phyloP scores from a whole-genome alignment of 306 rosid genomes.

The Vicia faba region DNA sequence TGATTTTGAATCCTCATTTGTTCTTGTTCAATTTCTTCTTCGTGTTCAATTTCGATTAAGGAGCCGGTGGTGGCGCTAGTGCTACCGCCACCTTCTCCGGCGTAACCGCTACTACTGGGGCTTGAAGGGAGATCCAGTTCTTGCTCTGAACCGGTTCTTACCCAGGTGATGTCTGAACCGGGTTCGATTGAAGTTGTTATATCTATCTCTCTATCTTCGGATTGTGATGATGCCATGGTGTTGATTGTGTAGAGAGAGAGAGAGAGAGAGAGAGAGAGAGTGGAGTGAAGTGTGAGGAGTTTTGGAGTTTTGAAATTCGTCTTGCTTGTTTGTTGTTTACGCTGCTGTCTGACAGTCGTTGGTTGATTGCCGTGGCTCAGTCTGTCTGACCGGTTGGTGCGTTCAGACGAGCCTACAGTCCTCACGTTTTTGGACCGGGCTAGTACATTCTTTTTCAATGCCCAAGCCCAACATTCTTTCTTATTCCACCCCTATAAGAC shows the following conservation, averaged over 20 bases:
- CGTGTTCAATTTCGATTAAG: constrained; percentile 41
- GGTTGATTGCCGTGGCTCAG: constrained; percentile 30
- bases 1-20: constrained; percentile 41
- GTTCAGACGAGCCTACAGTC: neutral
- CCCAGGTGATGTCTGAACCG: constrained; percentile 41
- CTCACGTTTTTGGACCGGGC: neutral
- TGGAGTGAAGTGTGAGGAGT: neutral
- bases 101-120: constrained; percentile 95
- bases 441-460: neutral
- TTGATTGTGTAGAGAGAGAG: constrained; percentile 9
- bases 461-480: no score
- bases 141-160: constrained; percentile 57
- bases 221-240: constrained; percentile 28
- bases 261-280: constrained; percentile 3
- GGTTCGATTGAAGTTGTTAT: constrained; percentile 38
- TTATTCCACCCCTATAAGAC: no score
- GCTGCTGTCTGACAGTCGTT: constrained; percentile 39
- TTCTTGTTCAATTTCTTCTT: constrained; percentile 50
- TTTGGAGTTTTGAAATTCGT: constrained; percentile 19
- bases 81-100: constrained; percentile 77
- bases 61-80: constrained; percentile 58
- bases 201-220: constrained; percentile 31
- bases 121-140: constrained; percentile 66
- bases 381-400: constrained; percentile 53
- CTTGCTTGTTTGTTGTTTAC: constrained; percentile 18